Evolutionary conservation across 805 yeast genomes (phyloP).

Genomic region (Starmerella stigmatis): DNA sequence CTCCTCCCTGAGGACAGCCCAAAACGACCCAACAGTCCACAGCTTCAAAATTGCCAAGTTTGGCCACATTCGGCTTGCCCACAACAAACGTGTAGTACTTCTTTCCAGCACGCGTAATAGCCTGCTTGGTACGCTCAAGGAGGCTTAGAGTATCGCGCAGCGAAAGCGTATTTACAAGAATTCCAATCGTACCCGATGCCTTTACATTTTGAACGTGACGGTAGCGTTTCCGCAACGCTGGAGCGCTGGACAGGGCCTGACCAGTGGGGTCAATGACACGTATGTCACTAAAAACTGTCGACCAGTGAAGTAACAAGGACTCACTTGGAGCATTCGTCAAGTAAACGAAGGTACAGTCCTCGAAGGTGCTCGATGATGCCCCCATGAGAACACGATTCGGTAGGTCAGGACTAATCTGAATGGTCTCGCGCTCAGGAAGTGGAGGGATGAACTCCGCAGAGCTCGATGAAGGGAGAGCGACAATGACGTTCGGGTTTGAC

Average conservation of each 20-base stretch:
- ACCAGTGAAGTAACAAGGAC: conserved; percentile 63
- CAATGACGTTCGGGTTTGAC: conserved; percentile 27
- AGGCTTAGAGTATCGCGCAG: conserved; percentile 61
- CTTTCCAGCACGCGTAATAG: conserved; percentile 67
- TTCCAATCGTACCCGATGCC: conserved; percentile 84
- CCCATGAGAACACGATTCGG: conserved; percentile 18
- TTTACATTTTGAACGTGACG: conserved; percentile 79
- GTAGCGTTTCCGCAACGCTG: conserved; percentile 74
- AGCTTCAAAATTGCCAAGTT: conserved; percentile 89
- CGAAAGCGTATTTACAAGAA: conserved; percentile 82
- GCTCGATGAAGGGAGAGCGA: conserved; percentile 24
- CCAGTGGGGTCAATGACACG: conserved; percentile 11
- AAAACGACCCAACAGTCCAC: conserved; percentile 88
- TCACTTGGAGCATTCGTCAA: conserved; percentile 51
- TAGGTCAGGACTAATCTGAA: conserved; percentile 2
- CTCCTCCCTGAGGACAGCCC: conserved; percentile 93
- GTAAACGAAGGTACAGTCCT: conserved; percentile 11
- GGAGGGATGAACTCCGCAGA: conserved; percentile 19
- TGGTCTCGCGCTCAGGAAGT: conserved; percentile 1
- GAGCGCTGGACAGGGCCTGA: conserved; percentile 36
- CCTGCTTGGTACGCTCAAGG: conserved; percentile 47
- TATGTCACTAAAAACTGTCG: conserved; percentile 47
- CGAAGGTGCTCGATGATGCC: not conserved
- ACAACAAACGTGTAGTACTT: conserved; percentile 91
- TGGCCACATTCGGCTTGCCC: conserved; percentile 96